phyloP scores from a whole-genome alignment of 1,284 basidiomycete genomes.

The Papiliotrema terrestris region DNA sequence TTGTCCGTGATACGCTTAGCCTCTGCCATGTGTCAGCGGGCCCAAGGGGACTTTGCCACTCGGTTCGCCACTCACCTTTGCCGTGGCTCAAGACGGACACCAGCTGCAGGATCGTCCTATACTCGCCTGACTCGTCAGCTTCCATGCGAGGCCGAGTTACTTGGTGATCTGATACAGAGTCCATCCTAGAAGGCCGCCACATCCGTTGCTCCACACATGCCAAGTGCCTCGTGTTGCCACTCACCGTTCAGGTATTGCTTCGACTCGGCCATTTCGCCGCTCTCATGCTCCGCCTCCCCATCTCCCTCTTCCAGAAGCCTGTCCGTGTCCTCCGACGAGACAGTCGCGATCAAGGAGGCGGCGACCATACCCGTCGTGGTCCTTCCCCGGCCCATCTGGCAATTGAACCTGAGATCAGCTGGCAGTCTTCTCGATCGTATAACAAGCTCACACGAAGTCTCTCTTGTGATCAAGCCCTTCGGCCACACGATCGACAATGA shows the following conservation, averaged over 20 bases:
- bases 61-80: conserved; percentile 26
- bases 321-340: conserved; percentile 51
- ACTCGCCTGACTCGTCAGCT: conserved; percentile 67
- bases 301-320: conserved; percentile 9
- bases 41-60: neutral
- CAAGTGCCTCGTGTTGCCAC: conserved; percentile 13
- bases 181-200: no score
- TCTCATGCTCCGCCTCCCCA: conserved; percentile 43
- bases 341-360: conserved; percentile 79
- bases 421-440: neutral
- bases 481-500: conserved; percentile 70
- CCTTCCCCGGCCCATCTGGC: conserved; percentile 52
- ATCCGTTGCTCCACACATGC: no score
- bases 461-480: conserved; percentile 58
- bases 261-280: conserved; percentile 76
- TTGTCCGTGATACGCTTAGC: conserved; percentile 91
- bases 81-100: conserved; percentile 45
- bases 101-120: conserved; percentile 93
- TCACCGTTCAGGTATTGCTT: conserved; percentile 80
- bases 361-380: conserved; percentile 91
- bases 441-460: conserved; percentile 79
- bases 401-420: conserved; percentile 44
- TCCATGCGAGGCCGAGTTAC: neutral
- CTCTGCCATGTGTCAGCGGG: conserved; percentile 64
- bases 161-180: neutral